Evolutionary conservation across 2,329 filamentous ascomycete genomes (phyloP), one percentile per base, ranked within the genome.

Genomic region (Sarocladiaceae sp.): DNA sequence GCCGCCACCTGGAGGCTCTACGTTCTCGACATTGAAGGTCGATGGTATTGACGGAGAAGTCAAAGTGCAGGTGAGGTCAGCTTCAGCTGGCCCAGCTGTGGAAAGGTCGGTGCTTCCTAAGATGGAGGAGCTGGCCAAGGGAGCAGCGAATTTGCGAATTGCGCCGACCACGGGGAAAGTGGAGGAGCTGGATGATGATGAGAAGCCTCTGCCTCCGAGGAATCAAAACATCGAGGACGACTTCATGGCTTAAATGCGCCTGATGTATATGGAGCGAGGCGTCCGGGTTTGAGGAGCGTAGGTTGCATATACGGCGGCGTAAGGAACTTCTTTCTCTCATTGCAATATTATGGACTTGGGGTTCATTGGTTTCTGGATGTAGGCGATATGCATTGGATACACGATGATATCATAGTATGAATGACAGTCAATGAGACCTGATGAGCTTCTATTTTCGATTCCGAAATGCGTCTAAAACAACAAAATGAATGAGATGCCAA

Each of bases 31-130:
- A 28, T 68, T 83, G 1, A 69, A 76, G 28, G 71, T 83, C 20
- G 79, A 83, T 53, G 80, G 79, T 44, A 74, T 82, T 10, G 69
- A 73, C 13, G 79, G 78, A 15, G 79, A 83, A 56, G 74, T 83
- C 22, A 76, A 77, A 57, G 77, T 83, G 8, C 73, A 79, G 56
- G 71, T 81, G 6, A 73, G 75, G 25, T 67, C 66, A 6, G 62
- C 60, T 29, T 60, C 56, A 12, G 61, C 62, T 5, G 58, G 58
- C 1, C 63, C 65, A 3, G 53, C 54, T 23, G 51, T 52, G 4
- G 54, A 53, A 28, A 6, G 23, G 31, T 49, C 18, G 18, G 48
- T 11, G 51, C 54, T n/a, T 55, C 54, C 15, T 56, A 64, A 42
- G 61, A 68, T 47, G 52, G 57, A 68, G 55, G 60, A 75, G 29